Conservation (phyloP, 345 rosid species). For the Gossypium anomalum region DNA sequence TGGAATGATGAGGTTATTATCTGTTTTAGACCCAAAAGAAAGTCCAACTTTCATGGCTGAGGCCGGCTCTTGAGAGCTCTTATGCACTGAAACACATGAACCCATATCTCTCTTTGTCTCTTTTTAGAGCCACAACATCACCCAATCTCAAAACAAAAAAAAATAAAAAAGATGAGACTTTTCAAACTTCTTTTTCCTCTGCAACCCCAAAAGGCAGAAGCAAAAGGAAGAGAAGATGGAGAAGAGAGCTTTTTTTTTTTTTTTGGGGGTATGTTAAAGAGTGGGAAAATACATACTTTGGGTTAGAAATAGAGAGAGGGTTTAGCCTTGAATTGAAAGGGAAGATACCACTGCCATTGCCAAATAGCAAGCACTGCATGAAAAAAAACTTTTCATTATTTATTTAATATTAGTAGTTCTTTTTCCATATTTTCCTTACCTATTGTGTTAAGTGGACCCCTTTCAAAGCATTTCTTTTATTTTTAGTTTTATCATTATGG, state of each 20-base stretch:
- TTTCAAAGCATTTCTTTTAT: neutral
- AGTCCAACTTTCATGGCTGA: conserved; percentile 33
- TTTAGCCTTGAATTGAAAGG: conserved; percentile 17
- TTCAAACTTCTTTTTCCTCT: neutral
- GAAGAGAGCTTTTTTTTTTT: neutral
- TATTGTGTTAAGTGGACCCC: neutral
- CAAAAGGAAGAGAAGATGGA: conserved; percentile 1
- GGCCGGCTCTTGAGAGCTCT: conserved; percentile 29
- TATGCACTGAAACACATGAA: conserved; percentile 42
- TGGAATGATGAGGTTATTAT: conserved; percentile 29
- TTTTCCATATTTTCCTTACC: neutral
- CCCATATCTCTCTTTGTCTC: conserved; percentile 33
- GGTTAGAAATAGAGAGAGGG: neutral
- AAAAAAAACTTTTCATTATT: neutral
- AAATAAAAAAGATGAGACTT: conserved; percentile 7
- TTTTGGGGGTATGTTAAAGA: conserved; percentile 13
- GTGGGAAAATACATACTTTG: conserved; percentile 4
- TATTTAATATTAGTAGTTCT: neutral
- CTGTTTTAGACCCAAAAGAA: conserved; percentile 30
- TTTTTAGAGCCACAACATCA: conserved; percentile 5
- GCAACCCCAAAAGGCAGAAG: neutral
- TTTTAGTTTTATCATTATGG: neutral
- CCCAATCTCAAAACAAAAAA: neutral
- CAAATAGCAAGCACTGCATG: neutral
- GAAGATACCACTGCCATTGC: conserved; percentile 11